Evolutionary conservation across 1,284 basidiomycete species (phyloP).

Genomic region (Hypsizygus ulmarius): DNA sequence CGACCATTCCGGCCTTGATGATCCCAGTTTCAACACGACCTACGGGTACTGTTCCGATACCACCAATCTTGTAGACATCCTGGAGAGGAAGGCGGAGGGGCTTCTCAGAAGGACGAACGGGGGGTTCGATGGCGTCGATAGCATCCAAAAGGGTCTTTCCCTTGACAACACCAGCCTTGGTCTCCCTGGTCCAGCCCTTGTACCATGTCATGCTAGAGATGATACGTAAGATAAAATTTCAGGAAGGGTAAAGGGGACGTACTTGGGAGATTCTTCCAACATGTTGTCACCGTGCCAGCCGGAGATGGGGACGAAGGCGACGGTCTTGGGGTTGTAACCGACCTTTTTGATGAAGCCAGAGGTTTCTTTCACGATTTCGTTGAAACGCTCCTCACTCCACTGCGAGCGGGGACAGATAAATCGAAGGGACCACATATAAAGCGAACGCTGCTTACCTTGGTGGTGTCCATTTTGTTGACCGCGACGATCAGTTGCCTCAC

Average conservation of each 20-base stretch:
- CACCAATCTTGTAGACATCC: conserved; percentile 99
- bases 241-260: conserved; percentile 29
- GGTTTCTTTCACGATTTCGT: conserved; percentile 99
- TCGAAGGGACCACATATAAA: conserved; percentile 11
- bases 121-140: conserved; percentile 99
- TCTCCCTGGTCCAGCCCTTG: conserved; percentile 99
- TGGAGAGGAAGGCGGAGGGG: conserved; percentile 99
- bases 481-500: conserved; percentile 99
- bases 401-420: conserved; percentile 34
- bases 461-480: conserved; percentile 99
- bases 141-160: conserved; percentile 99
- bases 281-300: conserved; percentile 99
- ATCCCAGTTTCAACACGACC: conserved; percentile 99
- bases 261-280: conserved; percentile 96
- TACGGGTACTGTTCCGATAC: conserved; percentile 99
- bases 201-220: conserved; percentile 92
- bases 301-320: conserved; percentile 99
- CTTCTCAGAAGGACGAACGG: conserved; percentile 96
- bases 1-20: conserved; percentile 99
- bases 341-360: conserved; percentile 99
- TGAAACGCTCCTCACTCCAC: conserved; percentile 99
- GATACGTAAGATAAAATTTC: conserved; percentile 13
- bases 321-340: conserved; percentile 99
- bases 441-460: conserved; percentile 60
- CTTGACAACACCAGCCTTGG: conserved; percentile 89